Percentiles rank a stretch among this genome's conserved stretches.
Evolutionary conservation across 495 filamentous ascomycete species (phyloP).

Genomic region (Tuber indicum): DNA sequence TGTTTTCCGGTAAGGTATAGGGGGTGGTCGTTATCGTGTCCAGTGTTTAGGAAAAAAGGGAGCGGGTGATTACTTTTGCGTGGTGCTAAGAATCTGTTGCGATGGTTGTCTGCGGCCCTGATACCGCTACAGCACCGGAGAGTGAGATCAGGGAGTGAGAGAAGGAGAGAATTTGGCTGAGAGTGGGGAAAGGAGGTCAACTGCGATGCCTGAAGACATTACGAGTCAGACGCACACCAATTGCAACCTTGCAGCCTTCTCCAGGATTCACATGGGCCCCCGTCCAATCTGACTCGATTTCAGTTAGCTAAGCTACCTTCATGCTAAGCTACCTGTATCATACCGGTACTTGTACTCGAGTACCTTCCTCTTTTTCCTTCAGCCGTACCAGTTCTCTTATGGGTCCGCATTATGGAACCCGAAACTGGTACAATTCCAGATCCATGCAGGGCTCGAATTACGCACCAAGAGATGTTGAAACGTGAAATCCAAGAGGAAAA

Average conservation of each 20-base stretch:
- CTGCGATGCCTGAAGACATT: neutral
- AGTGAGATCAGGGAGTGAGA: no score
- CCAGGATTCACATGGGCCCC: neutral
- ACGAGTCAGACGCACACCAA: neutral
- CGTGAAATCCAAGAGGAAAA: neutral
- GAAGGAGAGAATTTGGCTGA: neutral
- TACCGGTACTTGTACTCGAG: no score
- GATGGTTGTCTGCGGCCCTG: neutral
- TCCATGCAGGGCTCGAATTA: neutral
- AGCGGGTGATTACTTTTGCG: neutral
- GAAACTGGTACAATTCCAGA: neutral
- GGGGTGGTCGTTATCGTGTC: constrained; percentile 3
- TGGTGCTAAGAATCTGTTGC: neutral
- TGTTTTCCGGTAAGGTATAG: constrained; percentile 7
- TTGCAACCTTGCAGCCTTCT: neutral
- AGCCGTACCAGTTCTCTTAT: neutral
- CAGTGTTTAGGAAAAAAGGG: neutral
- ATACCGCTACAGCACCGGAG: neutral
- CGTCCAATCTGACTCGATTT: neutral
- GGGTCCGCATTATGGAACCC: neutral
- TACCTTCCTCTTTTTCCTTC: neutral
- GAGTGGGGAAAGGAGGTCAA: neutral
- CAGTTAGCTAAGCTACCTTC: neutral
- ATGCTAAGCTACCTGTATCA: no score
- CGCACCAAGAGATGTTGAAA: neutral